Base-by-base conservation (phyloP, 2,329 filamentous ascomycete species). In the Botrytis tulipae region DNA sequence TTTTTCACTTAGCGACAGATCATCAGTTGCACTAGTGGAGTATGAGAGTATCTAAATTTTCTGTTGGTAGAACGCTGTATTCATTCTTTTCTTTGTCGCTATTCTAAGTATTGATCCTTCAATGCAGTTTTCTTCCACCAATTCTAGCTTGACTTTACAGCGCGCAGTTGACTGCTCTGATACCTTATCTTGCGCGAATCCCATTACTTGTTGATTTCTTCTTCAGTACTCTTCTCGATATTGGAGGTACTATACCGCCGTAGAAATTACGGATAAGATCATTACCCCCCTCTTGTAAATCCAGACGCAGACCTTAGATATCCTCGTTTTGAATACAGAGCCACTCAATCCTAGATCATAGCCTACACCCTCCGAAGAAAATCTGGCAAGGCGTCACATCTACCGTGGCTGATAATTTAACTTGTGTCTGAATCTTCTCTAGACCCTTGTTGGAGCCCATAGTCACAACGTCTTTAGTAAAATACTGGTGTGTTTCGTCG, bases 161-260 rank as follows among this genome's bases (percentile, higher is more conserved):
- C 61, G 29, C 16, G 16, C 25, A 32, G 7, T n/a, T 10, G 2
- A 4, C 42, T 4, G 25, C 25, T 0, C 22, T 9, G 6, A n/a
- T 40, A 9, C 25, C 3, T 61, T 44, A 29, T 18, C n/a, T 62
- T 40, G 14, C 37, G 6, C 18, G 10, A 16, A 35, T 25, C n/a
- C 37, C 25, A 62, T 62, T 29, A 3, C 12, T n/a, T 51, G 1
- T 51, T 51, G 48, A 14, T 20, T 7, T 42, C 1, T n/a, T 62
- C 16, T 63, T 62, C 42, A 37, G 16, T 44, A 1, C 29, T 29
- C 29, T 35, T 54, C 35, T n/a, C 25, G 77, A 37, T 10, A 74
- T 51, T 16, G 77, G 69, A n/a, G 74, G 75, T 3, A 77, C 75
- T 59, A 42, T 74, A 37, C 72, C 76, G 14, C 74, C 73, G 48